phyloP scores from a whole-genome alignment of 331 rosid species.

The Saraca asoca region DNA sequence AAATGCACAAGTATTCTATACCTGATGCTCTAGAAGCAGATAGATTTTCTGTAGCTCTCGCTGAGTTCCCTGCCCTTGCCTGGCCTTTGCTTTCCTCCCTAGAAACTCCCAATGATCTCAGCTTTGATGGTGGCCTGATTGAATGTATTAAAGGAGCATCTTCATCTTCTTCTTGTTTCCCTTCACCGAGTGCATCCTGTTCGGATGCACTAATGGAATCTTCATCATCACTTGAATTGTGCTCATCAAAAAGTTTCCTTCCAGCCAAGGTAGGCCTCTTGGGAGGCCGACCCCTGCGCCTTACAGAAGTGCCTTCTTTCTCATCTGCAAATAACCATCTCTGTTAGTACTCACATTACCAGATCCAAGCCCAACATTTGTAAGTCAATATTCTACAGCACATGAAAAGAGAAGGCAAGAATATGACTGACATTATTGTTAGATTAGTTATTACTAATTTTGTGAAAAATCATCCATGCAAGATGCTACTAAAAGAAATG shows the following conservation, averaged over 20 bases:
- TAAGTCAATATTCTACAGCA: conserved; percentile 13
- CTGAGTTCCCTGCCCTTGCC: conserved; percentile 43
- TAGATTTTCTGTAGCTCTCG: conserved; percentile 47
- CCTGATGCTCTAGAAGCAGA: conserved; percentile 64
- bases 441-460: not conserved
- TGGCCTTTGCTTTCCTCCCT: conserved; percentile 61
- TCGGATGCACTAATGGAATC: conserved; percentile 88
- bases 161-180: conserved; percentile 59
- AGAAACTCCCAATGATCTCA: conserved; percentile 68
- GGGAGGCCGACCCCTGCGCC: conserved; percentile 93
- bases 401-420: conserved; percentile 20
- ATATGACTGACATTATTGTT: conserved; percentile 3
- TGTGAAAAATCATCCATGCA: not conserved
- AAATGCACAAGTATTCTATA: conserved; percentile 17
- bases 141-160: conserved; percentile 75
- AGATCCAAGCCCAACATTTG: conserved; percentile 16
- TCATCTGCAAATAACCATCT: conserved; percentile 61
- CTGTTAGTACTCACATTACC: conserved; percentile 14
- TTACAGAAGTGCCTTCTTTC: conserved; percentile 61
- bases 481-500: not conserved
- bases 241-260: conserved; percentile 83
- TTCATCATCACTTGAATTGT: conserved; percentile 80
- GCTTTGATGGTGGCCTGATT: conserved; percentile 71
- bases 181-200: conserved; percentile 61
- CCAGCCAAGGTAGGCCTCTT: conserved; percentile 64